phyloP scores from a whole-genome alignment of 2,329 filamentous ascomycete species.

The Ceratocystiopsis minuta region DNA sequence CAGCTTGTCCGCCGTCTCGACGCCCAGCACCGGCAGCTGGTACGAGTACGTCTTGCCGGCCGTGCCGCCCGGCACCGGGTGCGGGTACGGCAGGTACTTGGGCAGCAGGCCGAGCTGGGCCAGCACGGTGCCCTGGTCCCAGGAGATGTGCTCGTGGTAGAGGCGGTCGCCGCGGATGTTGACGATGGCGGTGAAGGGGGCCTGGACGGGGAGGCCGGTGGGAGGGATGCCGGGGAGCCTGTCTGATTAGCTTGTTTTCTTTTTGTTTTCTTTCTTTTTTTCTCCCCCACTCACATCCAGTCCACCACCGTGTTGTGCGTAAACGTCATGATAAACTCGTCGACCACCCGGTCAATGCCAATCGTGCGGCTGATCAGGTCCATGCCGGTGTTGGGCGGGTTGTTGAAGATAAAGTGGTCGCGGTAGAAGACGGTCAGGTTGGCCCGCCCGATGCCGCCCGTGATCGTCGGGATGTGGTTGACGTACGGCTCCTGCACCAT shows the following conservation, averaged over 20 bases:
- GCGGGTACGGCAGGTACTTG: slow-evolving; percentile 45
- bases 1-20: slow-evolving; percentile 31
- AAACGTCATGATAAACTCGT: slow-evolving; percentile 49
- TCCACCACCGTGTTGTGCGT: slow-evolving; percentile 46
- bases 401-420: slow-evolving; percentile 58
- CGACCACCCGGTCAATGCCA: slow-evolving; percentile 52
- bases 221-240: slow-evolving; percentile 41
- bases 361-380: slow-evolving; percentile 56
- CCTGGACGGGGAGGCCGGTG: slow-evolving; percentile 31
- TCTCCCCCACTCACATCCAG: slow-evolving; percentile 49
- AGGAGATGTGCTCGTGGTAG: slow-evolving; percentile 53
- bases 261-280: too few species aligned
- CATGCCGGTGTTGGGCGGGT: slow-evolving; percentile 46
- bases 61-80: slow-evolving; percentile 25
- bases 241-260: neutral
- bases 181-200: slow-evolving; percentile 47
- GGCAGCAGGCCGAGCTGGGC: slow-evolving; percentile 44
- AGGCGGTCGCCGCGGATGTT: slow-evolving; percentile 50
- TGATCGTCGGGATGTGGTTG: slow-evolving; percentile 52
- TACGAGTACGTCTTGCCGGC: slow-evolving; percentile 29
- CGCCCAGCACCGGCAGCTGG: slow-evolving; percentile 39
- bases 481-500: slow-evolving; percentile 60
- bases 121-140: slow-evolving; percentile 48
- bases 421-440: slow-evolving; percentile 50
- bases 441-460: slow-evolving; percentile 50